Conservation (phyloP, 2,329 filamentous ascomycete genomes). For the Bipolaris zeicola region DNA sequence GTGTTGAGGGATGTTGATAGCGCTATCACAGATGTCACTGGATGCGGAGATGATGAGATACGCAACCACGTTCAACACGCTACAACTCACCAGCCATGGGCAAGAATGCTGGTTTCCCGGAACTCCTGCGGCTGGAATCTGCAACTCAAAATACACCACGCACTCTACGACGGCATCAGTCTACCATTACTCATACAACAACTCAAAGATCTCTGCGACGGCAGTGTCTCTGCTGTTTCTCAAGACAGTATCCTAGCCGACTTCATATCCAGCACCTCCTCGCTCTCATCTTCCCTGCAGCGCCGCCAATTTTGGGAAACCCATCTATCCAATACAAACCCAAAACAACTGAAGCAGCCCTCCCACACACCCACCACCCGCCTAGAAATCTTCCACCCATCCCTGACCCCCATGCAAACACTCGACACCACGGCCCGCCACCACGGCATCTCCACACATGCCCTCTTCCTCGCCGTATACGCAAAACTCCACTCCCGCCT, state of each 20-base stretch:
- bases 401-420: conserved; percentile 50
- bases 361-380: conserved; percentile 36
- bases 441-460: conserved; percentile 69
- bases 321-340: conserved; percentile 48
- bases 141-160: conserved; percentile 73
- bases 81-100: conserved; percentile 37
- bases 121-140: conserved; percentile 43
- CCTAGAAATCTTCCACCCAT: conserved; percentile 57
- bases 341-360: conserved; percentile 21
- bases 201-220: conserved; percentile 54
- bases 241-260: conserved; percentile 47
- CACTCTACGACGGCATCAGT: conserved; percentile 85
- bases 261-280: conserved; percentile 44
- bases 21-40: conserved; percentile 39
- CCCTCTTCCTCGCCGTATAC: conserved; percentile 75
- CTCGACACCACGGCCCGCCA: conserved; percentile 54
- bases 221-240: conserved; percentile 6
- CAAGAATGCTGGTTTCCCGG: conserved; percentile 45
- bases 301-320: conserved; percentile 57
- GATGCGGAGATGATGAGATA: conserved; percentile 16
- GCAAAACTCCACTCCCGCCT: conserved; percentile 57
- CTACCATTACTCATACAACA: conserved; percentile 67
- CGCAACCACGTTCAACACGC: neutral
- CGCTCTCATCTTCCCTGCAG: conserved; percentile 9
- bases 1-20: conserved; percentile 54